Conservation (phyloP, 2,329 filamentous ascomycete species). For the Pseudogymnoascus sp. region DNA sequence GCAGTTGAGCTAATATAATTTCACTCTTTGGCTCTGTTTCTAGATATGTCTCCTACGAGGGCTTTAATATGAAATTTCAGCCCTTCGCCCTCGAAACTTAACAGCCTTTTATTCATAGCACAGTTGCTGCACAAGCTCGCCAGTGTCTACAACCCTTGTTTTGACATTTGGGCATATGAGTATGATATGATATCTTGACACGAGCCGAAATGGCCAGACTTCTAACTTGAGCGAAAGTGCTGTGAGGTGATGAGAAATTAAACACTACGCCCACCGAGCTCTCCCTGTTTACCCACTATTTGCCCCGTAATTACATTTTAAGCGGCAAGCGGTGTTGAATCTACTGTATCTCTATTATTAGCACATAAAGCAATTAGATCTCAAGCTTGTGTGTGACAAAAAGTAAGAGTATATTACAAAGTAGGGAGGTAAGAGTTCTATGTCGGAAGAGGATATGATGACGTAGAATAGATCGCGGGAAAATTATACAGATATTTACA, state of each 20-base stretch:
- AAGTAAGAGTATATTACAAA: not conserved
- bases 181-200: not conserved
- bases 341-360: not conserved
- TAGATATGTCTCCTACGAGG: not conserved
- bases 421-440: not conserved
- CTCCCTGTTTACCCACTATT: not conserved
- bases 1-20: not conserved
- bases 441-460: not conserved
- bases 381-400: not conserved
- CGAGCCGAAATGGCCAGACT: not conserved
- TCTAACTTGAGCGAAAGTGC: not conserved
- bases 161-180: too few relatives aligned
- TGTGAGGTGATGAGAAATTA: not conserved
- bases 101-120: not conserved
- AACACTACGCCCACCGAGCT: not conserved
- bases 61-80: not conserved
- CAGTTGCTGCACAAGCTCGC: not conserved
- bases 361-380: not conserved
- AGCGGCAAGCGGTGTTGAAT: not conserved
- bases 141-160: not conserved
- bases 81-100: not conserved
- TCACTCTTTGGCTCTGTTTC: not conserved
- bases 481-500: not conserved
- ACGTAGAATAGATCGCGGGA: not conserved
- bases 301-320: not conserved